These are phyloP conservation scores for Stachybotrys elegans DNA, from an alignment of 2,329 filamentous ascomycete species.

Conservation along the genomic window DNA sequence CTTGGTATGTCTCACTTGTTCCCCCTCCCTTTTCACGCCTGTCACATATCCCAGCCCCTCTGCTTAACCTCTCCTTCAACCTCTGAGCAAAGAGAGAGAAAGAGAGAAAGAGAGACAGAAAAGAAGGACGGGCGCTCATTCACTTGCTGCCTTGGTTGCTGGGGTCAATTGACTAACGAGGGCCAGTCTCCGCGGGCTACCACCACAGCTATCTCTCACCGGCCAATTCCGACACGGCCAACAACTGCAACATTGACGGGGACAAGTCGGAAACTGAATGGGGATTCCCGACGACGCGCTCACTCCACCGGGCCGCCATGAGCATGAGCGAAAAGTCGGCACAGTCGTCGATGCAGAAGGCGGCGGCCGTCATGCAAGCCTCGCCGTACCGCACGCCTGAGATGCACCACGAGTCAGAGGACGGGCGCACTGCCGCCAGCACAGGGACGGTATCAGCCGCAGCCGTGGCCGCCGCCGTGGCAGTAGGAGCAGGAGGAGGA, in stretches of 20 bases:
- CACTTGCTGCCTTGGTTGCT: too few relatives aligned
- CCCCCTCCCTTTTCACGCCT: too few relatives aligned
- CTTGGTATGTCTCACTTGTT: neutral
- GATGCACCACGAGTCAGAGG: neutral
- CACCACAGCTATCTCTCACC: slow-evolving; percentile 2
- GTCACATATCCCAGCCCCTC: too few relatives aligned
- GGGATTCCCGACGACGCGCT: neutral
- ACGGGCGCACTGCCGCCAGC: neutral
- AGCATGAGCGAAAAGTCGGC: too few relatives aligned
- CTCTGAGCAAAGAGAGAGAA: too few relatives aligned
- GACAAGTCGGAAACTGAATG: neutral
- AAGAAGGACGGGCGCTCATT: too few relatives aligned
- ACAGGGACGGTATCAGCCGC: neutral
- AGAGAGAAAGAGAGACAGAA: too few relatives aligned
- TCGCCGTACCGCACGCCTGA: neutral
- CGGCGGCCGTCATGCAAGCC: neutral
- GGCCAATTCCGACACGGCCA: neutral
- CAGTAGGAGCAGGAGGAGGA: neutral
- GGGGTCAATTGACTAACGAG: too few relatives aligned
- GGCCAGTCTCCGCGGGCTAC: too few relatives aligned
- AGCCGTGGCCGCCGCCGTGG: neutral
- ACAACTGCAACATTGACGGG: neutral
- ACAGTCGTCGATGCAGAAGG: too few relatives aligned
- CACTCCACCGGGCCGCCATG: neutral
- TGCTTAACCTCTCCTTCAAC: too few relatives aligned